phyloP scores from a whole-genome alignment of 2,329 filamentous ascomycete species.

The Talaromyces sp. region DNA sequence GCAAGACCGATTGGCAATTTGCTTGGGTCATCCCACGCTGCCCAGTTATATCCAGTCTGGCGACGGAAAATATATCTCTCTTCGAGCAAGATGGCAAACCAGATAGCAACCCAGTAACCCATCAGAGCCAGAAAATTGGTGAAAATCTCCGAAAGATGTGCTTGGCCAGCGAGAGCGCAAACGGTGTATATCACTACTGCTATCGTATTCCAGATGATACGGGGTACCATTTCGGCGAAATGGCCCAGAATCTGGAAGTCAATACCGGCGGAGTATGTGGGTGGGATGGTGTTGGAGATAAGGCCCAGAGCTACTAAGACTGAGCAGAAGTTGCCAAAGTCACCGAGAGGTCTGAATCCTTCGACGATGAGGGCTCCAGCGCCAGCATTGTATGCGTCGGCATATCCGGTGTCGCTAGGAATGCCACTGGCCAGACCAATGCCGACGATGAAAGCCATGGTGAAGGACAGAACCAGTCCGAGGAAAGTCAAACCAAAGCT shows the following conservation, averaged over 20 bases:
- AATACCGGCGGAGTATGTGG: slow-evolving; percentile 63
- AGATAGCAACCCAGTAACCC: slow-evolving; percentile 67
- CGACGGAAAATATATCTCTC: slow-evolving; percentile 62
- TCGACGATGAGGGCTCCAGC: slow-evolving; percentile 63
- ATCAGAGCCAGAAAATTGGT: slow-evolving; percentile 67
- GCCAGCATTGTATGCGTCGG: slow-evolving; percentile 54
- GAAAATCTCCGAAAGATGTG: slow-evolving; percentile 60
- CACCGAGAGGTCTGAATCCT: slow-evolving; percentile 56
- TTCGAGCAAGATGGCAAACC: slow-evolving; percentile 56
- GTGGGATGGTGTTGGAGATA: slow-evolving; percentile 63
- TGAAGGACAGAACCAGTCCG: slow-evolving; percentile 57
- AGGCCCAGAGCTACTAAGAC: slow-evolving; percentile 62
- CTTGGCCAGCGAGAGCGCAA: slow-evolving; percentile 60
- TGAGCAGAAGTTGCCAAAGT: slow-evolving; percentile 64
- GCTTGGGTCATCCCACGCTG: slow-evolving; percentile 55
- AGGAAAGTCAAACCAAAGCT: slow-evolving; percentile 56
- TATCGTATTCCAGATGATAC: slow-evolving; percentile 62
- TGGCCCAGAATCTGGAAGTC: slow-evolving; percentile 64
- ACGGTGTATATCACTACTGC: slow-evolving; percentile 61
- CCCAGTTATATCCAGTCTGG: slow-evolving; percentile 55
- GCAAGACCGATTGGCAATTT: slow-evolving; percentile 62
- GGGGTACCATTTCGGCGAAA: slow-evolving; percentile 56
- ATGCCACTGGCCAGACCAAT: slow-evolving; percentile 61
- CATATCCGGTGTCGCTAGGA: slow-evolving; percentile 51
- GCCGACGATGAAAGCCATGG: slow-evolving; percentile 59